Evolutionary conservation across 1,284 basidiomycete genomes (phyloP), one percentile per base, ranked within the genome.

Genomic region (Rhizoctonia solani): DNA sequence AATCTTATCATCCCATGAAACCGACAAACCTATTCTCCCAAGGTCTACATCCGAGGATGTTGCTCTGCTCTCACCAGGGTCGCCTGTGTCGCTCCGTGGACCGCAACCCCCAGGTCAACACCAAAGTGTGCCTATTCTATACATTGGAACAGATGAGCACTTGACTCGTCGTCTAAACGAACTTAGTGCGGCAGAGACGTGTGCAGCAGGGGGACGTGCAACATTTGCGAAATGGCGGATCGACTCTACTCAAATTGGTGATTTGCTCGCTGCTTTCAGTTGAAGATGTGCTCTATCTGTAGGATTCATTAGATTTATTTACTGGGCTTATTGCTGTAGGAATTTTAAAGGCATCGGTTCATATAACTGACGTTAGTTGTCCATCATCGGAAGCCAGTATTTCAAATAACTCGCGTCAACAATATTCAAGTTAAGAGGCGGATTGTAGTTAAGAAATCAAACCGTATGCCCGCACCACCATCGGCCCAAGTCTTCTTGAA

Each of bases 71-170:
- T 44, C 69, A 2, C 54, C 67, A 9, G 69, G 56, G 19, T 42
- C 59, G 29, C 80, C 82, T 2, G 73, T 81, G 52, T 77, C 75
- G 1, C 47, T 65, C n/a, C 29, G 41, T 30, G 16, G 37, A 30
- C 32, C 32, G 8, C 58, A 63, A 44, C 47, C 65, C 58, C 16
- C 69, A 37, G 49, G 8, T 41, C 55, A 61, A 39, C 52, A 50
- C 42, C 66, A 63, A 63, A 53, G n/a, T n/a, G n/a, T 74, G 74
- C 29, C 77, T 66, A 79, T 90, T 56, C 77, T 91, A 52, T 87
- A 85, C 2, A 74, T 92, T 25, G 85, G 88, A 55, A 82, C 83
- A 49, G 90, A 92, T 75, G 89, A 92, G 79, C 88, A 87, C 77
- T 72, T 92, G 71, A 76, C 92, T 75, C 81, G 86, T 69, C 77